Evolutionary conservation across 2,329 filamentous ascomycete genomes (phyloP).

Genomic region (Boeremia exigua): DNA sequence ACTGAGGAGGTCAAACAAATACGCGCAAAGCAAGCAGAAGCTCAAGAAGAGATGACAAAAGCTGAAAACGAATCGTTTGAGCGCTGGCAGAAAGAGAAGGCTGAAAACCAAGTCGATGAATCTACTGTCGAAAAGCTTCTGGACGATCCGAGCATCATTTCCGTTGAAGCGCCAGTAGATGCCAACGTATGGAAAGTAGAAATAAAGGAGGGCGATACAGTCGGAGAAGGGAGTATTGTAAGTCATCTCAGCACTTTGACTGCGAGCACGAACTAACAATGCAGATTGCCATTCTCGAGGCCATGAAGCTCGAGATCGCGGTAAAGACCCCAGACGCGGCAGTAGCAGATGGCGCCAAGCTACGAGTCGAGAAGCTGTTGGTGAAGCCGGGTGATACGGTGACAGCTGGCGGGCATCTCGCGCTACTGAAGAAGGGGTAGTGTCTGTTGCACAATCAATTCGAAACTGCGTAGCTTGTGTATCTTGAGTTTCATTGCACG

Average conservation of each 20-base stretch:
- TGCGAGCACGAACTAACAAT: slow-evolving; percentile 1
- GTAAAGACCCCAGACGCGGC: slow-evolving; percentile 47
- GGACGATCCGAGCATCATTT: slow-evolving; percentile 49
- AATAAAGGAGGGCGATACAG: slow-evolving; percentile 46
- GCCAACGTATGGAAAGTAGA: slow-evolving; percentile 56
- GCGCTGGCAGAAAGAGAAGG: slow-evolving; percentile 53
- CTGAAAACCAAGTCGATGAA: slow-evolving; percentile 53
- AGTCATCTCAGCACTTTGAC: slow-evolving; percentile 2
- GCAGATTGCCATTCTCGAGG: slow-evolving; percentile 52
- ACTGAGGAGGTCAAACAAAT: slow-evolving; percentile 57
- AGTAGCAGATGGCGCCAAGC: slow-evolving; percentile 14
- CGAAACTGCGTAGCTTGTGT: too few relatives aligned
- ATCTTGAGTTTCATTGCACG: too few relatives aligned
- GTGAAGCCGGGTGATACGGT: slow-evolving; percentile 52
- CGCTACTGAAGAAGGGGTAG: slow-evolving; percentile 25
- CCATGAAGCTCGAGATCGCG: slow-evolving; percentile 57
- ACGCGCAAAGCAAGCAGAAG: slow-evolving; percentile 53
- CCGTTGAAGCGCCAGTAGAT: slow-evolving; percentile 53
- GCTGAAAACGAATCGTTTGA: slow-evolving; percentile 55
- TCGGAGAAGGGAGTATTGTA: slow-evolving; percentile 44
- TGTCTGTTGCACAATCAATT: not conserved
- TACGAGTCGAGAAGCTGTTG: slow-evolving; percentile 50
- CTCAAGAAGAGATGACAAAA: slow-evolving; percentile 57
- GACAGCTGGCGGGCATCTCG: slow-evolving; percentile 44
- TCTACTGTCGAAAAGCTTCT: slow-evolving; percentile 58